Base-by-base conservation (phyloP, 225 moss, liverwort and hornwort species). In the Polytrichum formosum region DNA sequence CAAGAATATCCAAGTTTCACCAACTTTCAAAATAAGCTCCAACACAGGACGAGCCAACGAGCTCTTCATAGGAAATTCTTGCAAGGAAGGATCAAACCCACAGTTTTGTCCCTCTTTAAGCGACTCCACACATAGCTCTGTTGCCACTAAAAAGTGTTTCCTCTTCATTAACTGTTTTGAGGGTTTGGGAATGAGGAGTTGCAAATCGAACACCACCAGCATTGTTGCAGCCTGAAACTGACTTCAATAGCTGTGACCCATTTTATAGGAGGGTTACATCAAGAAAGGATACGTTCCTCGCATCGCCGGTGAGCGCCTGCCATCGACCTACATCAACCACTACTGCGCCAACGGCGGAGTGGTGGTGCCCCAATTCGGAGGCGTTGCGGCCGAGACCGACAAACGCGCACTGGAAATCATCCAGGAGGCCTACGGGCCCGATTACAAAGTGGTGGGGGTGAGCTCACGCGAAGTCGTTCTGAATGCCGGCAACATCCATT, bases 401-500 rank as follows among this genome's bases (percentile, higher is more conserved):
- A 83, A 87, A 70, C 66, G 64, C 2, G 86, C 86, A 1, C 73
- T 87, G 53, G 78, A 83, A 68, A 87, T 87, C 63, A 87, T 87
- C 54, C 83, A 87, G 60, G 74, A 83, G 3, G 86, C 86, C 0
- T 87, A 87, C 22, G 83, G 86, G 0, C 76, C 86, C 0, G 73
- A 78, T 5, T 87, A 87, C 86, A 78, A 78, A 56, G 86, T 87
- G 66, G 86, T 87, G 46, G 86, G 86, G 28, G 86, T 87, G 72
- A 87, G 83, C 71, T 87, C 86, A 18, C 74, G 86, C 18, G 86
- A 87, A 70, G 80, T 83, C 58, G 86, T 87, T 55, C 70, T 87
- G 18, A 87, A 87, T 31, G 86, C 86, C 10, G 86, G 86, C 69
- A 87, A 87, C 78, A 87, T 87, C 61, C 86, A 87, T 76, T 87